Evolutionary conservation across 139 green algal species (phyloP).

Genomic region (Micromonas commoda): DNA sequence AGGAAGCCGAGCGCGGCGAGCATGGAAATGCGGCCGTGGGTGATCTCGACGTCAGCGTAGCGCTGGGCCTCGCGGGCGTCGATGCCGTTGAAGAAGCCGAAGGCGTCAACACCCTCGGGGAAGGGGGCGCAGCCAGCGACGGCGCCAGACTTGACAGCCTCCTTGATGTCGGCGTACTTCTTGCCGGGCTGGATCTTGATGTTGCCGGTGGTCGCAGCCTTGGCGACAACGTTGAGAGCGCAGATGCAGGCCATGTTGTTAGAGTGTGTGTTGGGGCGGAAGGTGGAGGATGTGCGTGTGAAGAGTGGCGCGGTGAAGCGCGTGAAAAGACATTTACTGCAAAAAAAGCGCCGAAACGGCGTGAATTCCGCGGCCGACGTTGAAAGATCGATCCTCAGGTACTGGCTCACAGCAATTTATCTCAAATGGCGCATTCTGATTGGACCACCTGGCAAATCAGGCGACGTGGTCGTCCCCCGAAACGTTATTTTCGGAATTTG

Average conservation of each 20-base stretch:
- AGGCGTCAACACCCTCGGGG: slow-evolving; percentile 16
- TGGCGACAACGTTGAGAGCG: not conserved
- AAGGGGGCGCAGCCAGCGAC: slow-evolving; percentile 14
- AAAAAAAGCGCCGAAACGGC: too few relatives aligned
- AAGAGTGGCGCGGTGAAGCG: too few relatives aligned
- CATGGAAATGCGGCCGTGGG: slow-evolving; percentile 67
- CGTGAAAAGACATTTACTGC: too few relatives aligned
- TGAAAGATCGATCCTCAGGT: too few relatives aligned
- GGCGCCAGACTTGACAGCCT: not conserved
- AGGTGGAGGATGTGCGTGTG: not conserved
- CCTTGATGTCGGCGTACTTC: slow-evolving; percentile 3
- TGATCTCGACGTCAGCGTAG: slow-evolving; percentile 61
- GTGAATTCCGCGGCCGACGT: too few relatives aligned
- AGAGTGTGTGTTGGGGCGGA: too few relatives aligned
- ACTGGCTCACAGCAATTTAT: too few relatives aligned
- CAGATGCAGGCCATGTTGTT: not conserved
- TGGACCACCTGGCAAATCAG: too few relatives aligned
- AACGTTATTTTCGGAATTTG: too few relatives aligned
- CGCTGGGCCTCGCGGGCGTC: not conserved
- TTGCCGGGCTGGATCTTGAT: not conserved
- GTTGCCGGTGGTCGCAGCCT: not conserved
- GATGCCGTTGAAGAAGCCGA: slow-evolving; percentile 26
- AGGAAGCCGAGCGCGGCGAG: slow-evolving; percentile 67
- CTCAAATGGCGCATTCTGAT: too few relatives aligned
- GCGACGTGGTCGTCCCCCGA: too few relatives aligned